A percentile compares a stretch with the other conserved stretches of the same genome.
Conservation (phyloP, 495 filamentous ascomycete species). For the Annulohypoxylon bovei region DNA sequence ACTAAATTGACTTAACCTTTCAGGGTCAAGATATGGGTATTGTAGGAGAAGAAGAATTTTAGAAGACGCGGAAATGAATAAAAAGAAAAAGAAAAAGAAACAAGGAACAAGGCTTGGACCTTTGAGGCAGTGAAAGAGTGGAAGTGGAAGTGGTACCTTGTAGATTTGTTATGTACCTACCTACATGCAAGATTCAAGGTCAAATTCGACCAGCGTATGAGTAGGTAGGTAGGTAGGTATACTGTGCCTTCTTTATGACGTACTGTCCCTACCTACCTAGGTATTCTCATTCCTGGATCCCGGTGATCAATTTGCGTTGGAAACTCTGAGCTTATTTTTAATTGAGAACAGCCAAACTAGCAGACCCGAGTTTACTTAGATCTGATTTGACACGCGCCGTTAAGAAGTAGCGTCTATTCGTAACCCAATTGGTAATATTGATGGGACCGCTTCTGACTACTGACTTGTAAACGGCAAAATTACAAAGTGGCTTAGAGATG, state of each 20-base stretch:
- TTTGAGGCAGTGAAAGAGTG: conserved; percentile 26
- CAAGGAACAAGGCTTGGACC: conserved; percentile 1
- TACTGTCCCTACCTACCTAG: conserved; percentile 7
- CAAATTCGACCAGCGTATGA: too few species aligned
- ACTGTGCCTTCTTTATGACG: conserved; percentile 15
- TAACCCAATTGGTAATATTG: conserved; percentile 19
- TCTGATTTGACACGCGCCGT: conserved; percentile 7
- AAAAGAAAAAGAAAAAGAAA: conserved; percentile 10
- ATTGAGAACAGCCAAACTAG: conserved; percentile 14
- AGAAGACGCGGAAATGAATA: conserved; percentile 9
- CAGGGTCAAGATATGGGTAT: conserved; percentile 1
- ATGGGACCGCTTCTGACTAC: background rate
- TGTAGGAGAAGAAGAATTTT: conserved; percentile 10
- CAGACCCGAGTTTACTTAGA: background rate
- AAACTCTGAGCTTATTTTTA: conserved; percentile 22
- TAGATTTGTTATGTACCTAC: background rate
- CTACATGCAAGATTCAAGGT: background rate
- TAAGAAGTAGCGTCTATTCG: conserved; percentile 13
- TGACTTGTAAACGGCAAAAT: background rate
- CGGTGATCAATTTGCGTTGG: conserved; percentile 16
- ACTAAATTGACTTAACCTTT: background rate
- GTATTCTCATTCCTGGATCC: conserved; percentile 2
- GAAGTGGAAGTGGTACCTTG: conserved; percentile 4
- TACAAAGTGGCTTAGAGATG: conserved; percentile 32
- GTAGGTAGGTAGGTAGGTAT: background rate